A percentile compares a stretch with the other conserved stretches of the same genome.
These are phyloP conservation scores for Lagenidium giganteum DNA, from an alignment of 352 stramenopile genomes.

Conservation along the genomic window DNA sequence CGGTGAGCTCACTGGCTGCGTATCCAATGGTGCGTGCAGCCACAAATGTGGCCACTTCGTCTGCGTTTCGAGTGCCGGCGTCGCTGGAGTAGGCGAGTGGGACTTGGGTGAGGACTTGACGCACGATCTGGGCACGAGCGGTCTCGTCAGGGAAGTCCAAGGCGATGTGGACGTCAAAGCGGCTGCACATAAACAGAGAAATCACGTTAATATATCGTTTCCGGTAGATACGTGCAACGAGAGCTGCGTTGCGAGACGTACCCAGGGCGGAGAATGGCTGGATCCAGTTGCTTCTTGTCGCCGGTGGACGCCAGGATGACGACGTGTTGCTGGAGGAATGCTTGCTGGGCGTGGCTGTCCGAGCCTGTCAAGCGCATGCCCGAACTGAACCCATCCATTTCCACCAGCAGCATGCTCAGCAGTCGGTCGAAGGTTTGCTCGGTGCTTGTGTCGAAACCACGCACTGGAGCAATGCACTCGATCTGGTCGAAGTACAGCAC, in stretches of 20 bases:
- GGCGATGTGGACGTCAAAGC: conserved; percentile 78
- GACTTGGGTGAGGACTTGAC: conserved; percentile 39
- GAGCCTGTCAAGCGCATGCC: no score
- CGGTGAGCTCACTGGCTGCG: conserved; percentile 50
- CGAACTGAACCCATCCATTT: conserved; percentile 88
- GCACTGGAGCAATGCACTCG: conserved; percentile 80
- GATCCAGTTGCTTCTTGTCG: conserved; percentile 69
- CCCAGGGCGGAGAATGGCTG: conserved; percentile 72
- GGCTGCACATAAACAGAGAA: conserved; percentile 28
- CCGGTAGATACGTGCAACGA: no score
- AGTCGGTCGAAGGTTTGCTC: conserved; percentile 92
- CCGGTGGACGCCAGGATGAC: conserved; percentile 83
- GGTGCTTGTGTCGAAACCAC: conserved; percentile 88
- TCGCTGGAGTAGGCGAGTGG: conserved; percentile 49
- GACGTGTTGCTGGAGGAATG: conserved; percentile 78
- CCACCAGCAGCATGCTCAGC: conserved; percentile 86
- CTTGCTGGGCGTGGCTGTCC: conserved; percentile 27
- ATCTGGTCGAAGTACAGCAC: conserved; percentile 93
- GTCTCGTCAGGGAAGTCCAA: conserved; percentile 54
- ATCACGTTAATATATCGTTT: no score
- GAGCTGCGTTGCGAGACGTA: no score
- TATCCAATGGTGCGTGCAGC: conserved; percentile 44
- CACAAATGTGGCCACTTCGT: conserved; percentile 41
- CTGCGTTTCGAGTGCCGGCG: conserved; percentile 16
- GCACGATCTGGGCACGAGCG: conserved; percentile 41